A percentile compares a stretch with the other conserved stretches of the same genome.
phyloP scores from a whole-genome alignment of 176 grass and related monocot genomes.

The Areca catechu region DNA sequence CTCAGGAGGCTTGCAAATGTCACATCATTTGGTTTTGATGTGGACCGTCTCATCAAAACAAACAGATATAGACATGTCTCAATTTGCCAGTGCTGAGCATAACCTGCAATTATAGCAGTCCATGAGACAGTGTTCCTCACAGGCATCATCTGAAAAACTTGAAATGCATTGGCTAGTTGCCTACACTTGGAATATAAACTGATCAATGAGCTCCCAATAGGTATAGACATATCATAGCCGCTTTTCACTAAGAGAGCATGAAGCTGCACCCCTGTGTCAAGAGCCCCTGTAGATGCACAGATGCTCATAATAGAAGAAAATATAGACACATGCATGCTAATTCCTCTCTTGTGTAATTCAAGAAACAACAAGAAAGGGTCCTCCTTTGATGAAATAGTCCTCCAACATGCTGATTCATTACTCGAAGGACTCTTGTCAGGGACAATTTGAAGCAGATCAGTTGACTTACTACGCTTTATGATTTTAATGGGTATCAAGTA shows the following conservation, averaged over 20 bases:
- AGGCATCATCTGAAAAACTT: slow-evolving; percentile 36
- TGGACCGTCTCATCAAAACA: slow-evolving; percentile 32
- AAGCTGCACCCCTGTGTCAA: slow-evolving; percentile 27
- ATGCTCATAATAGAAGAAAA: slow-evolving; percentile 31
- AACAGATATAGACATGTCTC: slow-evolving; percentile 8
- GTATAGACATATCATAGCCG: slow-evolving; percentile 18
- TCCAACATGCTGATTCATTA: no score
- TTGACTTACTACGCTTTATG: background rate
- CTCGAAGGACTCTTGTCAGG: background rate
- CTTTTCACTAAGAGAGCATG: slow-evolving; percentile 25
- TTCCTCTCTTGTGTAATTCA: slow-evolving; percentile 29
- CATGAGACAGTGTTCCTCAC: slow-evolving; percentile 43
- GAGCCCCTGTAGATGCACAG: no score
- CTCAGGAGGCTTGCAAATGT: slow-evolving; percentile 51
- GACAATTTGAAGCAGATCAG: background rate
- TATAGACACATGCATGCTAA: slow-evolving; percentile 27
- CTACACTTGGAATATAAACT: slow-evolving; percentile 43
- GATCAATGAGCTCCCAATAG: slow-evolving; percentile 37
- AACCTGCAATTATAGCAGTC: slow-evolving; percentile 60
- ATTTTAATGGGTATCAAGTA: background rate
- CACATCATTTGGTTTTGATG: slow-evolving; percentile 49
- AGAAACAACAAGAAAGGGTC: slow-evolving; percentile 28
- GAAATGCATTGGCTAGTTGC: slow-evolving; percentile 25
- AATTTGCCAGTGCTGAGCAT: slow-evolving; percentile 21
- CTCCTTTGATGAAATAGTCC: slow-evolving; percentile 2